Base-by-base conservation (phyloP, 1,284 basidiomycete genomes). In the Apiotrichum mycotoxinovorans region DNA sequence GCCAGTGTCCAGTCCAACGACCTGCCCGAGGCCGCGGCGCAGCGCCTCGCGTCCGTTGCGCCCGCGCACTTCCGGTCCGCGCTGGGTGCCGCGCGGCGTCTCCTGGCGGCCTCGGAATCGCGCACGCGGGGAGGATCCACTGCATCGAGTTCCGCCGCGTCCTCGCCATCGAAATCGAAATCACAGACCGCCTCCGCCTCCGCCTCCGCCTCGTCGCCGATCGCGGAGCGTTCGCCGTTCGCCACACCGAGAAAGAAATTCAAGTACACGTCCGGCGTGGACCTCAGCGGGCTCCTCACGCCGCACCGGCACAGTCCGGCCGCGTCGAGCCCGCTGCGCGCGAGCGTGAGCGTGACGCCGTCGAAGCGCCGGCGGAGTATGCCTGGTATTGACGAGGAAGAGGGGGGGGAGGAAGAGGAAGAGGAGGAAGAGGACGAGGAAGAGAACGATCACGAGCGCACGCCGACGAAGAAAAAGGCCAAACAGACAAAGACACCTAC, bases 1-100 rank as follows among this genome's bases (percentile, higher is more conserved):
- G n/a, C 11, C 52, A 74, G 73, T 34, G 57, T 74, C 1, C 72
- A 74, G 41, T 60, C 54, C 3, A 64, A 72, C 61, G 73, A 75
- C 51, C 61, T 75, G 9, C 46, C 63, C 27, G 60, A 65, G 30
- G 45, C 56, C 1, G 64, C 69, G 0, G 70, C 72, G 2, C 71
- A 72, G 58, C 74, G 73, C 64, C 68, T 69, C 20, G 66, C 64
- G 3, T 67, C 66, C 30, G 72, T 74, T 55, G 70, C 72, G 0
- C 67, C 68, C 2, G 59, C 68, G 4, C 69, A 68, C 57, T 75
- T 75, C 64, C 58, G 65, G 23, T 67, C 67, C 0, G 66, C 70
- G 10, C 60, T 74, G 17, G 45, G 58, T 3, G 49, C 51, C 15
- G 56, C 67, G 20, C 64, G 71, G 10, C 60, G 59, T 0, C 37